phyloP scores from a whole-genome alignment of 116 monocot genomes.

The Iris pallida region DNA sequence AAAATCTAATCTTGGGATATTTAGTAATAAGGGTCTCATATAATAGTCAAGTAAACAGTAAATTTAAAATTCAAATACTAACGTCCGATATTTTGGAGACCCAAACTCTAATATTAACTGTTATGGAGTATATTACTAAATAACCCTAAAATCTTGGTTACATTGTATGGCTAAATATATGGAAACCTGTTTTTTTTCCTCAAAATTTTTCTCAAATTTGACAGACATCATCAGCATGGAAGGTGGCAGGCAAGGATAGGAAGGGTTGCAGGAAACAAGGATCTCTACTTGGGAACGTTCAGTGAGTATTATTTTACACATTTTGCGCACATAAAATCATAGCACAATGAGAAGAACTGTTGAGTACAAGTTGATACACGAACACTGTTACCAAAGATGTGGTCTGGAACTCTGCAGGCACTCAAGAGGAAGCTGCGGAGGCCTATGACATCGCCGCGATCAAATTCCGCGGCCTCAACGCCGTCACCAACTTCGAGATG shows the following conservation, averaged over 20 bases:
- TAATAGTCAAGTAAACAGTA: no score
- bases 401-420: slow-evolving; percentile 30
- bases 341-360: not conserved
- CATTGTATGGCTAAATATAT: not conserved
- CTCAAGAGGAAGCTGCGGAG: slow-evolving; percentile 85
- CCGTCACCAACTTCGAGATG: slow-evolving; percentile 85
- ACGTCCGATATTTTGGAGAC: no score
- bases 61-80: no score
- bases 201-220: not conserved
- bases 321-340: not conserved
- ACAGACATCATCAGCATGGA: slow-evolving; percentile 94
- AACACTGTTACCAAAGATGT: not conserved
- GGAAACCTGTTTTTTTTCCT: no score
- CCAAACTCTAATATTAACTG: no score
- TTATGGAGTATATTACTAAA: not conserved
- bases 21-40: no score
- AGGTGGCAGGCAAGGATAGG: slow-evolving; percentile 97
- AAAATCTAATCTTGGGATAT: no score
- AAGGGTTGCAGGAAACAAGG: slow-evolving; percentile 91
- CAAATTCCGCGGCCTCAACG: slow-evolving; percentile 76
- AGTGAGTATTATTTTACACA: slow-evolving; percentile 38
- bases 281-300: slow-evolving; percentile 92
- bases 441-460: slow-evolving; percentile 84
- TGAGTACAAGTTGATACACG: not conserved
- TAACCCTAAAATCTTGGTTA: not conserved